phyloP scores from a whole-genome alignment of 768 basidiomycete species.

The Strobilomyces dryophilus region DNA sequence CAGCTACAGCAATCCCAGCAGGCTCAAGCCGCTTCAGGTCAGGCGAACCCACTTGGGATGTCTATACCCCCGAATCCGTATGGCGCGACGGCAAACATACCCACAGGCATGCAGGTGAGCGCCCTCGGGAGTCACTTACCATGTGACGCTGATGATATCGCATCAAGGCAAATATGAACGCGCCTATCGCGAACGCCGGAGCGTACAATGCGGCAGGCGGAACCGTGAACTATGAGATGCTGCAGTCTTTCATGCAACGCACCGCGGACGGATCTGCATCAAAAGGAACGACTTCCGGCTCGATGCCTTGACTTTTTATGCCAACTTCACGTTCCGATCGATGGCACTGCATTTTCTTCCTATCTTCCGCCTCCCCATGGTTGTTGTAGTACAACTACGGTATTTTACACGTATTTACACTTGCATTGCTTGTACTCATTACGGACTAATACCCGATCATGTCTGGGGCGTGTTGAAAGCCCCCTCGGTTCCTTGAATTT shows the following conservation, averaged over 20 bases:
- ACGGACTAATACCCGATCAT: constrained; percentile 7
- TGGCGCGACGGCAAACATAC: constrained; percentile 5
- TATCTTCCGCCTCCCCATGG: not conserved
- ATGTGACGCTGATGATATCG: not conserved
- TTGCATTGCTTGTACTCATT: constrained; percentile 5
- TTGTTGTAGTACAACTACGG: constrained; percentile 1
- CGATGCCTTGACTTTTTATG: not conserved
- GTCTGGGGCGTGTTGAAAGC: constrained; percentile 46
- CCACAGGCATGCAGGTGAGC: constrained; percentile 20
- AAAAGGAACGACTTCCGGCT: constrained; percentile 18
- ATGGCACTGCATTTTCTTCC: not conserved
- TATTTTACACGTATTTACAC: constrained; percentile 18
- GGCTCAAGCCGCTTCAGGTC: constrained; percentile 8
- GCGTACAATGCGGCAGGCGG: constrained; percentile 23
- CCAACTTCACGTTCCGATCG: no score
- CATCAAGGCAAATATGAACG: constrained; percentile 11
- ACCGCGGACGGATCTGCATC: constrained; percentile 30
- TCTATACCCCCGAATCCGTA: constrained; percentile 7
- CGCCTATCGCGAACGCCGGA: constrained; percentile 8
- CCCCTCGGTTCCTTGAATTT: constrained; percentile 76
- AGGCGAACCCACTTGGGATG: constrained; percentile 15
- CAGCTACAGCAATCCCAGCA: constrained; percentile 22
- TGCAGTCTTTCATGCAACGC: constrained; percentile 46
- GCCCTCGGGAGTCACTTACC: not conserved
- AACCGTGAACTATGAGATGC: constrained; percentile 37